Evolutionary conservation across 345 rosid species (phyloP), one percentile per base, ranked within the genome.

Genomic region (Eucalyptus victrix): DNA sequence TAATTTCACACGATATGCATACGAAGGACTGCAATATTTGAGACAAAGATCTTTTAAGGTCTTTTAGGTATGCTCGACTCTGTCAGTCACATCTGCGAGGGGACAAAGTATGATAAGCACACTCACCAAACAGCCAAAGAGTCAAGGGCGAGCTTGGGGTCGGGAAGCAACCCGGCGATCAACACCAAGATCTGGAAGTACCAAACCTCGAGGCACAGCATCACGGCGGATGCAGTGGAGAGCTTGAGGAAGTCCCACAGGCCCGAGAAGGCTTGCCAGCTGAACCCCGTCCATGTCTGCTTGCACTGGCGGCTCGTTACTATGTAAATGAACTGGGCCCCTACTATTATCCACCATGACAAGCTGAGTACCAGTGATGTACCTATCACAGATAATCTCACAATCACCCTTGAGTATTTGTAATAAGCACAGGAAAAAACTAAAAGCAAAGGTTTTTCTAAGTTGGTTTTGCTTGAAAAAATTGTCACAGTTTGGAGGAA

Each of bases 121-220:
- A 28, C 80, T 91, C 93, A 97, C 99, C 98, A 97, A 6, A 97
- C 91, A 30, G 98, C 90, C 45, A 97, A 97, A 10, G 98, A 94
- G 88, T 94, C 97, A 85, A 97, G 89, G 7, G 97, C 92, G 40
- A 95, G 92, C 91, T 97, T 94, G 44, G 98, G 95, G 9, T 97
- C 89, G 11, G 93, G 76, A 18, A 97, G 97, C 90, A 97, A 90
- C 17, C 98, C 99, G 30, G 99, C 95, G n/a, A 97, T 93, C 81
- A 97, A 88, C 45, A 97, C 96, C 12, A 97, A 89, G 42, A 96
- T 90, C 93, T 96, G 99, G 7, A 91, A 92, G 85, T 97, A 97
- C 99, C 99, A 97, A 11, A 95, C 94, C 89, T 97, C 99, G 85
- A 97, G 88, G 93, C 99, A 97, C 23, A 97, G 90, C 99, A 97